These are phyloP conservation scores for Diaporthe citriasiana DNA, from an alignment of 2,329 filamentous ascomycete species.

Conservation along the genomic window DNA sequence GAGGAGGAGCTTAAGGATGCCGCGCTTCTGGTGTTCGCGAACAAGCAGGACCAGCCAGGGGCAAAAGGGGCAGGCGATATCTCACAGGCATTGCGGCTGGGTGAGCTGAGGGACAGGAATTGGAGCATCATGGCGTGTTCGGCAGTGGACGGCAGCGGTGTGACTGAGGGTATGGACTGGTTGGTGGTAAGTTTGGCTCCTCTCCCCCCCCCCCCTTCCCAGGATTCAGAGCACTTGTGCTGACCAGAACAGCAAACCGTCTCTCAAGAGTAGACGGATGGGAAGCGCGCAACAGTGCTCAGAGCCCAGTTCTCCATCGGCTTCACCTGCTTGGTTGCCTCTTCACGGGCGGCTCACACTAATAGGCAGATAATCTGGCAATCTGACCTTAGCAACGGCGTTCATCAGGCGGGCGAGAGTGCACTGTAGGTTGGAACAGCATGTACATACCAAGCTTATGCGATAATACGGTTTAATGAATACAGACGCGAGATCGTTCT, in stretches of 20 bases:
- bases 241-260: conserved; percentile 55
- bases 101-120: conserved; percentile 94
- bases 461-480: conserved; percentile 43
- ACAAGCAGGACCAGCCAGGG: conserved; percentile 98
- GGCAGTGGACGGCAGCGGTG: conserved; percentile 93
- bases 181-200: conserved; percentile 76
- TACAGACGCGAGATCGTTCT: conserved; percentile 41
- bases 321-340: conserved; percentile 20
- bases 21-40: conserved; percentile 93
- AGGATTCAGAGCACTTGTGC: conserved; percentile 35
- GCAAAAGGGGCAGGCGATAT: conserved; percentile 98
- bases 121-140: conserved; percentile 99
- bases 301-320: not conserved
- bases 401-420: conserved; percentile 40
- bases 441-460: conserved; percentile 43
- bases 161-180: conserved; percentile 99
- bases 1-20: conserved; percentile 97
- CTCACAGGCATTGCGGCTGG: conserved; percentile 89
- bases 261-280: conserved; percentile 53
- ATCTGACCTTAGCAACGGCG: conserved; percentile 41
- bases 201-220: no score
- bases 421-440: conserved; percentile 39
- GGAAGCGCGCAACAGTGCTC: not conserved
- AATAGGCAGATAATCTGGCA: conserved; percentile 32
- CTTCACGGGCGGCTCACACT: conserved; percentile 20